These are phyloP conservation scores for Isatis tinctoria DNA, from an alignment of 345 rosid genomes.

Conservation along the genomic window DNA sequence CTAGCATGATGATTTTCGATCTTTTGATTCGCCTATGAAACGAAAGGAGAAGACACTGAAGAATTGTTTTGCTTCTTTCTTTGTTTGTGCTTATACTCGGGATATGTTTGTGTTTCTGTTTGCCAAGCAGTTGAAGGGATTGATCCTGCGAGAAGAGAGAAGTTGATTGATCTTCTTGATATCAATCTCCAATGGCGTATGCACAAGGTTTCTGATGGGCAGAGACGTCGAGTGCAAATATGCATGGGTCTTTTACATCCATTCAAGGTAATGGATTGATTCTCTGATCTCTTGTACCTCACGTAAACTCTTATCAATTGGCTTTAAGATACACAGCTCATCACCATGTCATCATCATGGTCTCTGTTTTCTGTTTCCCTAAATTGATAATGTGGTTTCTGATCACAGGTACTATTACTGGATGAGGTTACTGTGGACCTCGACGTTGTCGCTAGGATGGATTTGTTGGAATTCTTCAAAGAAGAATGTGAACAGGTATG, in stretches of 20 bases:
- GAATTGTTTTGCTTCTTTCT: neutral
- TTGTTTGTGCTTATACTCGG: neutral
- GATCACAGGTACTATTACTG: conserved; percentile 70
- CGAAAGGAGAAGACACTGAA: neutral
- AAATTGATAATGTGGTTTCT: neutral
- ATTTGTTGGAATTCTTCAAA: conserved; percentile 82
- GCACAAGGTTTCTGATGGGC: conserved; percentile 99
- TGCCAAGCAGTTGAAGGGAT: conserved; percentile 72
- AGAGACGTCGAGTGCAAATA: conserved; percentile 92
- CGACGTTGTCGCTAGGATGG: conserved; percentile 92
- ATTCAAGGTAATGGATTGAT: conserved; percentile 54
- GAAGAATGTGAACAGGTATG: conserved; percentile 87
- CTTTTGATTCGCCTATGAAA: neutral
- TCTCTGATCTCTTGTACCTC: neutral
- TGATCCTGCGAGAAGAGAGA: conserved; percentile 83
- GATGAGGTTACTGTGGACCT: conserved; percentile 97
- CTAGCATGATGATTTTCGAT: neutral
- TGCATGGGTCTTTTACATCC: conserved; percentile 98
- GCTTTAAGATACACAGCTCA: neutral
- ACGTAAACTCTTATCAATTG: neutral
- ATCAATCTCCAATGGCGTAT: conserved; percentile 93
- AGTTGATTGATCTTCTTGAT: conserved; percentile 87
- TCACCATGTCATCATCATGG: neutral
- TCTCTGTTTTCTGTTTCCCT: neutral
- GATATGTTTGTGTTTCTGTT: neutral